Evolutionary conservation across 179 eudicot species (phyloP), one percentile per base, ranked within the genome.

Genomic region (Beta macrorhiza): DNA sequence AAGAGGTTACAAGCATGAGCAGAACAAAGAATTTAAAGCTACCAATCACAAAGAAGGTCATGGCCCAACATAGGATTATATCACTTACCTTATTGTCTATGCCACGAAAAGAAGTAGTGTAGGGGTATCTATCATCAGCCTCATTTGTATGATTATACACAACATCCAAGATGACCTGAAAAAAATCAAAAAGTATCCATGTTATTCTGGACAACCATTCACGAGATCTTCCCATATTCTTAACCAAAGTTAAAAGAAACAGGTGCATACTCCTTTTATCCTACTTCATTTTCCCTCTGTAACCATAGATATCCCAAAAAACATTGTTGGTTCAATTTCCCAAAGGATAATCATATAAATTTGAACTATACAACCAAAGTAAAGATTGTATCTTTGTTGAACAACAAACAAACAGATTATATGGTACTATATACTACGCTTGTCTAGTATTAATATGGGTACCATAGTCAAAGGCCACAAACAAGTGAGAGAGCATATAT

Each of bases 141-240:
- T 97, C 99, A 84, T 97, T 97, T 69, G 99, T 97, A 84, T 97
- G 99, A 80, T 97, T 97, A 78, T 95, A 97, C 32, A 95, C 99
- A 65, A 97, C 99, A 91, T 97, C 99, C 89, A 97, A 87, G 88
- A 97, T 97, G 78, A 97, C 98, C 99, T 97, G 89, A 49, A 82
- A 73, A 80, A 55, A 80, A 55, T 78, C 32, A 84, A 70, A 44
- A 51, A 81, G 56, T 65, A 69, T 25, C 75, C 78, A 47, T 53
- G 73, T 59, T 49, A 74, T n/a, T 16, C 7, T 32, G 51, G 6
- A 56, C 9, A 79, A 19, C 52, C 42, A 20, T 55, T 49, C 7
- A 79, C 44, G 65, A 67, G 44, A 72, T 42, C 17, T 25, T 47
- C 37, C 49, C 80, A 65, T 37, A 67, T 12, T 10, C 14, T 51